Conservation (phyloP, 2,329 filamentous ascomycete genomes). For the Fusarium globosum region DNA sequence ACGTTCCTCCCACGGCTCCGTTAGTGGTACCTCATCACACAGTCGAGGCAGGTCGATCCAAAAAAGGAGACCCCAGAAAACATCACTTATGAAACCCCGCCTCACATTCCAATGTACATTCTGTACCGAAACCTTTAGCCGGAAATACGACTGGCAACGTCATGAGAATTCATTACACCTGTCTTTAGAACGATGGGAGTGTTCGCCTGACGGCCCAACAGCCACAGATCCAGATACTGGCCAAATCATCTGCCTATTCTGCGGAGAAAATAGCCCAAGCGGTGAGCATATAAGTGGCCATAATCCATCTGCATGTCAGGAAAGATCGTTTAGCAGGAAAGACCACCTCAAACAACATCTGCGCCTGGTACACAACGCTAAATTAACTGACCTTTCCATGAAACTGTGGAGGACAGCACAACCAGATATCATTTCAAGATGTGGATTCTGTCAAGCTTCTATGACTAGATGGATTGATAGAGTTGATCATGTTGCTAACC, state of each 20-base stretch:
- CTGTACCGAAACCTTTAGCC: constrained; percentile 58
- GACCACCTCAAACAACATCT: constrained; percentile 58
- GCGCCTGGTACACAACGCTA: constrained; percentile 55
- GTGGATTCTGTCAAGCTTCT: constrained; percentile 53
- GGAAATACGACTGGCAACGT: constrained; percentile 59
- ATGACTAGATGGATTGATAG: constrained; percentile 53
- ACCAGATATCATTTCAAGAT: constrained; percentile 52
- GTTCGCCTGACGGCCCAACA: constrained; percentile 48
- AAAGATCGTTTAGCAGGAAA: constrained; percentile 58
- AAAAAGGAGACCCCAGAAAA: constrained; percentile 13
- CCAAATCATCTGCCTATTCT: constrained; percentile 50
- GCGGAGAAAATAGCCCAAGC: constrained; percentile 47
- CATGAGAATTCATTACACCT: constrained; percentile 62
- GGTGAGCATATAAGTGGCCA: constrained; percentile 50
- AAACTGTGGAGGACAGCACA: constrained; percentile 52
- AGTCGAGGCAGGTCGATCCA: constrained; percentile 18
- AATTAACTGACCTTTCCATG: constrained; percentile 42
- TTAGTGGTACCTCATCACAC: constrained; percentile 16
- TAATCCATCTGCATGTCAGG: constrained; percentile 59
- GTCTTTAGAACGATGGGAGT: constrained; percentile 60
- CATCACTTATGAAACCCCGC: constrained; percentile 9
- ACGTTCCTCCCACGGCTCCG: constrained; percentile 20
- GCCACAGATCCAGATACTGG: constrained; percentile 51
- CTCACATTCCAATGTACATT: constrained; percentile 56
- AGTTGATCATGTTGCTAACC: constrained; percentile 53